phyloP scores from a whole-genome alignment of 2,329 filamentous ascomycete genomes.

The Fusarium ambrosium region DNA sequence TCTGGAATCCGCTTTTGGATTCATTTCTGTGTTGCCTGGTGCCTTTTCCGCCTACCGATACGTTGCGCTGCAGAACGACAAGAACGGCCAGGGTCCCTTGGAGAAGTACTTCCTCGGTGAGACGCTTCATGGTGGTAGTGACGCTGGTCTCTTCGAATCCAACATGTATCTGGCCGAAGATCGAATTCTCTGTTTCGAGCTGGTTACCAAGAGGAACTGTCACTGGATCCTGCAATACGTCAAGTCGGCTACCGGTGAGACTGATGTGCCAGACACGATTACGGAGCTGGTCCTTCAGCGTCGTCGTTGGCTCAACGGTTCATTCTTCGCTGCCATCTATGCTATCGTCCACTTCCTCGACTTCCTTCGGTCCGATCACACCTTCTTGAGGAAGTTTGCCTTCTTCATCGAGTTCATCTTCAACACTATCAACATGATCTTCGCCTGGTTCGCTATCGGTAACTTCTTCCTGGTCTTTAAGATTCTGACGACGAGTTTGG shows the following conservation, averaged over 20 bases:
- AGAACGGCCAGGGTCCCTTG: conserved; percentile 90
- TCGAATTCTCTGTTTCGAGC: conserved; percentile 98
- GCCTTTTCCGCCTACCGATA: conserved; percentile 99
- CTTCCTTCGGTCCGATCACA: conserved; percentile 94
- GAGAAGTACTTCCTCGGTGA: conserved; percentile 98
- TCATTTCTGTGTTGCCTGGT: conserved; percentile 95
- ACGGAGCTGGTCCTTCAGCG: conserved; percentile 96
- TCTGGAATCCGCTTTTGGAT: conserved; percentile 95
- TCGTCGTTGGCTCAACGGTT: conserved; percentile 96
- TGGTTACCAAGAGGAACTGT: conserved; percentile 97
- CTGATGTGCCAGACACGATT: conserved; percentile 94
- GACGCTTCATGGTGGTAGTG: conserved; percentile 91
- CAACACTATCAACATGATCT: conserved; percentile 96
- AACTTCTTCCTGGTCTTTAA: conserved; percentile 99
- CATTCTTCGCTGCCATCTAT: conserved; percentile 98
- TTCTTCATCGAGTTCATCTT: conserved; percentile 95
- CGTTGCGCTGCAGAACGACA: conserved; percentile 95
- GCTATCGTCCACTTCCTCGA: conserved; percentile 95
- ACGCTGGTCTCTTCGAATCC: conserved; percentile 95
- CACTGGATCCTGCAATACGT: conserved; percentile 98
- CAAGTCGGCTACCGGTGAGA: conserved; percentile 96
- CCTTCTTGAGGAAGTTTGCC: conserved; percentile 86
- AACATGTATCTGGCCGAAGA: conserved; percentile 99
- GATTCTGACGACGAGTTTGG: conserved; percentile 91
- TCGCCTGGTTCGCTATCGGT: conserved; percentile 97